Evolutionary conservation across 345 rosid species (phyloP).

Genomic region (Eucalyptus erythrocorys): DNA sequence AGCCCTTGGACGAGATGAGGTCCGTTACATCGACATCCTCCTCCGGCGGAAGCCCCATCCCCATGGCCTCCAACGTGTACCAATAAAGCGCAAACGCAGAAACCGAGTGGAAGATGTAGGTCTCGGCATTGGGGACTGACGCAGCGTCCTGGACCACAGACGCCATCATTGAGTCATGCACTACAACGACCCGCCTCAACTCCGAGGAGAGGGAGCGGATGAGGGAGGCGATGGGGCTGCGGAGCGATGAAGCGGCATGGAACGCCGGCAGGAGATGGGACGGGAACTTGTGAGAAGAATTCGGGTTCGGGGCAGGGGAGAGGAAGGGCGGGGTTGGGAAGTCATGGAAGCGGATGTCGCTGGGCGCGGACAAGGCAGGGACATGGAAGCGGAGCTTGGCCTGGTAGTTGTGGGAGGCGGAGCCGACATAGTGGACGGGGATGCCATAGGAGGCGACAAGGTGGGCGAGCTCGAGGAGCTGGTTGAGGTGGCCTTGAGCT

Average conservation of each 20-base stretch:
- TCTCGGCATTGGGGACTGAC: not conserved
- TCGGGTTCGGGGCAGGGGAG: slow-evolving; percentile 4
- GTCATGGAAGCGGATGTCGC: slow-evolving; percentile 1
- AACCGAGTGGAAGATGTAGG: not conserved
- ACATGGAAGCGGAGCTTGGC: not conserved
- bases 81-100: not conserved
- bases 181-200: not conserved
- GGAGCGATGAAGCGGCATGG: not conserved
- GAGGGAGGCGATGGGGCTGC: not conserved
- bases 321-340: slow-evolving; percentile 1
- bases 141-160: slow-evolving; percentile 1
- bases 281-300: slow-evolving; percentile 1
- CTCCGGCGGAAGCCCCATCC: not conserved
- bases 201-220: not conserved
- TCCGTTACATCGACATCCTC: not conserved
- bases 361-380: not conserved
- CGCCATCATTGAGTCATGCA: slow-evolving; percentile 3
- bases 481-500: slow-evolving; percentile 11
- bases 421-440: slow-evolving; percentile 1
- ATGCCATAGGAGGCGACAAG: not conserved
- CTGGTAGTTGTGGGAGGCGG: slow-evolving; percentile 3
- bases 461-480: slow-evolving; percentile 2
- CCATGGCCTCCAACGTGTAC: not conserved
- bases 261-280: not conserved
- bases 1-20: not conserved